Base-by-base conservation (phyloP, 2,329 filamentous ascomycete genomes). In the Hypoxylon sp. region DNA sequence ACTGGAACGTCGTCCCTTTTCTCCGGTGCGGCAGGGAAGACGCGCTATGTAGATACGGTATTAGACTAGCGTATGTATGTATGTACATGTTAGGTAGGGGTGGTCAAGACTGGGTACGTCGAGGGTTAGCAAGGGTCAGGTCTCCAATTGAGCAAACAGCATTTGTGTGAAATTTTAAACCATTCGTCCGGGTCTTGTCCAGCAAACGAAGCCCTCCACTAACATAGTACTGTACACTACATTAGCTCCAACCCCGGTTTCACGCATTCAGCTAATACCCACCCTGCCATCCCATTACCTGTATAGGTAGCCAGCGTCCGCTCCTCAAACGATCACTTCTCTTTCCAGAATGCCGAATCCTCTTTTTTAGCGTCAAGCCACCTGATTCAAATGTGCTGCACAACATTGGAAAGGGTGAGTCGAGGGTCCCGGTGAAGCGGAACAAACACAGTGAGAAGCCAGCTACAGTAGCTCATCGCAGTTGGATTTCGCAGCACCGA, bases 1-100 rank as follows among this genome's bases (percentile, higher is more conserved):
- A 56, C 45, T 66, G 63, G 66, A 61, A 64, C 32, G 28, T 58
- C 56, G 66, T 61, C 67, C 63, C 67, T 67, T 67, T 67, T 62
- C 64, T 61, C 67, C 64, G 67, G 67, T 33, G 55, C 53, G 59
- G 46, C 65, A 57, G 51, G 62, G 48, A 56, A 50, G 30, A 46
- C n/a, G 9, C 49, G 28, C 57, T 55, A n/a, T n/a, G n/a, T n/a
- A 60, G 33, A 45, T 44, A 46, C 12, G 24, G 40, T 48, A 56
- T 20, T n/a, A 26, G 16, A 48, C 8, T 30, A 50, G 14, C 26
- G n/a, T n/a, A n/a, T n/a, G n/a, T n/a, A n/a, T n/a, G n/a, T n/a
- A n/a, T n/a, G n/a, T n/a, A n/a, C n/a, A n/a, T n/a, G n/a, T n/a
- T n/a, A n/a, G n/a, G n/a, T n/a, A n/a, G n/a, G n/a, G n/a, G n/a